phyloP scores from a whole-genome alignment of 73 alveolate species.

The Durusdinium trenchii region DNA sequence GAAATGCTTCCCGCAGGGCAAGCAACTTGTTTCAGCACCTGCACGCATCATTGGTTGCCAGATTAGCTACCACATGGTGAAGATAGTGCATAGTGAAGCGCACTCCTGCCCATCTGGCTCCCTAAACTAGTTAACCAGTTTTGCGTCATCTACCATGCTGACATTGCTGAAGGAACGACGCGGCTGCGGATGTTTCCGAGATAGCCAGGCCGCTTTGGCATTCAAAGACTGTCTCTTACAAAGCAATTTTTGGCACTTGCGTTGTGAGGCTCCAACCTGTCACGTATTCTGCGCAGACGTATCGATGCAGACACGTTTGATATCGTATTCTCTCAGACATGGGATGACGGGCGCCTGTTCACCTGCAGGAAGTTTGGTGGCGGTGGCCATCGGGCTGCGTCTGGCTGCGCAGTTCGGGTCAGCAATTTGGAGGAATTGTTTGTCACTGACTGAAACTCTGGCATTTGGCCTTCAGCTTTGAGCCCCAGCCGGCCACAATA shows the following conservation, averaged over 20 bases:
- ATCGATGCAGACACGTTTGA: too few species aligned
- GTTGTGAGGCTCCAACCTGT: neutral
- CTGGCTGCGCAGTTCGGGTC: slow-evolving; percentile 22
- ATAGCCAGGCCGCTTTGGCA: slow-evolving; percentile 3
- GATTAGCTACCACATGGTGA: too few species aligned
- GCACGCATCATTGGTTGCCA: too few species aligned
- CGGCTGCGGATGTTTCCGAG: slow-evolving; percentile 23
- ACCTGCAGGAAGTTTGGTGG: neutral
- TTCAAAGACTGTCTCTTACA: too few species aligned
- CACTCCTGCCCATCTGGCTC: too few species aligned
- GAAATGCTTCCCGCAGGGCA: too few species aligned
- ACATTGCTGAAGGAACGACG: slow-evolving; percentile 10
- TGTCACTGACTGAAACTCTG: neutral
- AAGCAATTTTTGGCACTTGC: neutral
- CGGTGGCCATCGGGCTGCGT: slow-evolving; percentile 56
- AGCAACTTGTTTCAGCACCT: too few species aligned
- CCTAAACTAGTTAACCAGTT: too few species aligned
- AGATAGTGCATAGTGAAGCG: too few species aligned
- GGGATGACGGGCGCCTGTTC: too few species aligned
- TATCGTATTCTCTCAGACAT: too few species aligned
- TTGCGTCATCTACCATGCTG: too few species aligned
- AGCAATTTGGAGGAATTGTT: neutral
- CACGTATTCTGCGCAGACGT: neutral
- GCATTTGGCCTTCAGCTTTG: neutral
- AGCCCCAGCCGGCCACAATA: neutral